Conservation (phyloP, 805 yeast species). For the Nakazawaea wyomingensis region DNA sequence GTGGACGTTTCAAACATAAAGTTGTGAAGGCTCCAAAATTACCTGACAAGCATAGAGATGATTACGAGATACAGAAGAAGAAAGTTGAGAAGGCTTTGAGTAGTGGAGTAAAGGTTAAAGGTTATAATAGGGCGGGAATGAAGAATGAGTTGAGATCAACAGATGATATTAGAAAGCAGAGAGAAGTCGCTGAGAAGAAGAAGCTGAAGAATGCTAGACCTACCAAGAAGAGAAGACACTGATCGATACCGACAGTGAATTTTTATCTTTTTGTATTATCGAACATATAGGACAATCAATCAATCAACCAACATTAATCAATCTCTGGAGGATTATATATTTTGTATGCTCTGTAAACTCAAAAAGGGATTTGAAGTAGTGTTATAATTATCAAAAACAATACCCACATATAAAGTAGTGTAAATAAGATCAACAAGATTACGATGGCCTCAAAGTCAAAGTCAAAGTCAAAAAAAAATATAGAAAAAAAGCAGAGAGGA, state of each 20-base stretch:
- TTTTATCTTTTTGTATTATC: too few species aligned
- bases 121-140: conserved; percentile 45
- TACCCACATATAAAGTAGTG: too few species aligned
- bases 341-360: too few species aligned
- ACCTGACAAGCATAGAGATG: conserved; percentile 90
- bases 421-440: too few species aligned
- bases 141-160: conserved; percentile 58
- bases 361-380: too few species aligned
- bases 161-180: conserved; percentile 73
- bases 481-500: neutral
- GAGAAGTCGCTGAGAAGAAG: conserved; percentile 65
- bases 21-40: conserved; percentile 73
- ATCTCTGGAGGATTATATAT: too few species aligned
- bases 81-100: conserved; percentile 77
- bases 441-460: too few species aligned
- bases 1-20: conserved; percentile 66
- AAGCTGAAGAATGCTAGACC: conserved; percentile 87
- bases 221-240: conserved; percentile 32
- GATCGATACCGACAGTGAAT: too few species aligned
- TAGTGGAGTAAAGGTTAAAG: conserved; percentile 68
- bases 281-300: too few species aligned
- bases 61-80: conserved; percentile 75
- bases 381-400: too few species aligned
- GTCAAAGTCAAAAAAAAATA: neutral
- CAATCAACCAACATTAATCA: too few species aligned